Base-by-base conservation (phyloP, 1,284 basidiomycete species). In the Mycena sp. region DNA sequence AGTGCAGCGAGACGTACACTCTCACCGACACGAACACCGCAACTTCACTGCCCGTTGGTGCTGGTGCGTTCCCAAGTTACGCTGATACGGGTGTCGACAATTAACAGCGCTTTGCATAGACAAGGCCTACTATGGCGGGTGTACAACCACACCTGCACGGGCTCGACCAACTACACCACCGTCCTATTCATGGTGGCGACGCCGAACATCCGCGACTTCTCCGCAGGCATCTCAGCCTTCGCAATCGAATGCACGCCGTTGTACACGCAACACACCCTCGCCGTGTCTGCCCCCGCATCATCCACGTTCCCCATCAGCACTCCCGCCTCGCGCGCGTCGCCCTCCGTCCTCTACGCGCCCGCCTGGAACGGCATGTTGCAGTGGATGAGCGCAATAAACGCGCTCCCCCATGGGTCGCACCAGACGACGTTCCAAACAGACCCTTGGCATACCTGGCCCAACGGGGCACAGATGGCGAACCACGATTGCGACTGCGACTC, bases 401-500 rank as follows among this genome's bases (percentile, higher is more conserved):
- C 23, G 17, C 4, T 35, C 14, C 9, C 14, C 11, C 5, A 6
- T 10, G 29, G n/a, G 16, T 4, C 16, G 38, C 14, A 6, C 14
- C 2, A 21, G 9, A 17, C 21, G 23, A 17, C 25, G 40, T 6
- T 9, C 40, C 17, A 51, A n/a, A 6, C 11, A 5, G 45, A 49
- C 23, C 57, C 48, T 19, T 58, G 16, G n/a, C 4, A 4, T 4
- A 30, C 3, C 4, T 59, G 38, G 41, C 48, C 37, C 10, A 16
- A 32, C n/a, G 28, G 9, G 19, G n/a, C 26, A 3, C 11, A n/a
- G n/a, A n/a, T 6, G 6, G 6, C 5, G 10, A 2, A 4, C 9
- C 29, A 12, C 9, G 6, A 12, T 14, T 59, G 57, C 40, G 57
- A 52, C 28, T 59, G 48, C 38, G 57, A 52, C 40, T 21, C 57